Conservation (phyloP, 352 stramenopile genomes). For the Globisporangium cystogenes region DNA sequence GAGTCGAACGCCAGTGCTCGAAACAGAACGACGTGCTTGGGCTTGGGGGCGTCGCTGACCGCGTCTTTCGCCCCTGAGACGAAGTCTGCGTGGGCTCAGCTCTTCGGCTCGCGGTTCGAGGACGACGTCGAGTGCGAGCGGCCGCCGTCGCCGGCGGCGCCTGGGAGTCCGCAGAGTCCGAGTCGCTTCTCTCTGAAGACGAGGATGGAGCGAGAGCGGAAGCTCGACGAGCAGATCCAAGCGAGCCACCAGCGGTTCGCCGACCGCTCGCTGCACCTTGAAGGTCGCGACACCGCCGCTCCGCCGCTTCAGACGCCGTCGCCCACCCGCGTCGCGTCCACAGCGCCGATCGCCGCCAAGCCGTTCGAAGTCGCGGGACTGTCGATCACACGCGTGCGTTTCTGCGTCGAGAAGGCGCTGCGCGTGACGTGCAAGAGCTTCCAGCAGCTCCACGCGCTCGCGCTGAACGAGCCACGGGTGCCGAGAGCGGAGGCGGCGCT, state of each 20-base stretch:
- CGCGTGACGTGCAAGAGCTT: slow-evolving; percentile 32
- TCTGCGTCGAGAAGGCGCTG: slow-evolving; percentile 51
- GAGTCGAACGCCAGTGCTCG: not conserved
- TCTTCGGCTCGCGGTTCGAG: slow-evolving; percentile 59
- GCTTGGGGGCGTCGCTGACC: slow-evolving; percentile 16
- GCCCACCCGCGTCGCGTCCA: not conserved
- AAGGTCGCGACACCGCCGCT: not conserved
- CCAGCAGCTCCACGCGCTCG: slow-evolving; percentile 30
- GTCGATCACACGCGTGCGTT: slow-evolving; percentile 41
- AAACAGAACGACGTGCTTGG: not conserved
- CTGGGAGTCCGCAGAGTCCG: not conserved
- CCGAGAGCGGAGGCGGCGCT: slow-evolving; percentile 4
- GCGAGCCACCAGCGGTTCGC: slow-evolving; percentile 21
- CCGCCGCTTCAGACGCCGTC: not conserved
- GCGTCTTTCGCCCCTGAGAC: slow-evolving; percentile 31
- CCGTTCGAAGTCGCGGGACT: slow-evolving; percentile 36
- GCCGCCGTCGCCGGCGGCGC: not conserved
- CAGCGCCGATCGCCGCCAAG: slow-evolving; percentile 2
- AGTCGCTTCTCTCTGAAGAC: slow-evolving; percentile 14
- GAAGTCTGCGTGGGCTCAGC: slow-evolving; percentile 34
- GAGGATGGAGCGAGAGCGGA: slow-evolving; percentile 35
- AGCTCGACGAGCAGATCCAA: slow-evolving; percentile 41
- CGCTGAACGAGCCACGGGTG: slow-evolving; percentile 12
- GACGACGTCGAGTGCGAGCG: slow-evolving; percentile 15
- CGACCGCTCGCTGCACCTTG: slow-evolving; percentile 14